These are phyloP conservation scores for Komagataea norvegica DNA, from an alignment of 1,139 yeast species.

Conservation along the genomic window DNA sequence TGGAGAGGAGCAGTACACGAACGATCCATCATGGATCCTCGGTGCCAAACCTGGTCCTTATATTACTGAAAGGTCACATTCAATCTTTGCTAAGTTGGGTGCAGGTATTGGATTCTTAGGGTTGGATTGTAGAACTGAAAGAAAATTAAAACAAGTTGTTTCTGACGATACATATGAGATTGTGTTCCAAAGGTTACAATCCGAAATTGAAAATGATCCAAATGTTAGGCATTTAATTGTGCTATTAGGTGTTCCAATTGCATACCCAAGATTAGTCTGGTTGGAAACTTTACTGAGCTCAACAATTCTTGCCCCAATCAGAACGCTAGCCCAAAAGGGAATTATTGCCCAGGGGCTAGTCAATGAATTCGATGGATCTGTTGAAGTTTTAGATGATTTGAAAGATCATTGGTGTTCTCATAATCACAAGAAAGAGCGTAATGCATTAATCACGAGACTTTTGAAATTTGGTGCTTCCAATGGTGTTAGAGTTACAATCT, in stretches of 20 bases:
- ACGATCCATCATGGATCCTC: conserved; percentile 57
- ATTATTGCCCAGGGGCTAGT: conserved; percentile 64
- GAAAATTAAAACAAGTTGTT: conserved; percentile 60
- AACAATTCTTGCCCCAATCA: conserved; percentile 56
- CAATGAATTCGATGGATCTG: conserved; percentile 86
- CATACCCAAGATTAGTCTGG: conserved; percentile 92
- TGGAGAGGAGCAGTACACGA: conserved; percentile 35
- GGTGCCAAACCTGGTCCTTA: conserved; percentile 56
- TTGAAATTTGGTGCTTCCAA: conserved; percentile 58
- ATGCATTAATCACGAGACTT: conserved; percentile 50
- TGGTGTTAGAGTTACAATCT: conserved; percentile 72
- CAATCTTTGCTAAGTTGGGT: conserved; percentile 71
- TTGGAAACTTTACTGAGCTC: conserved; percentile 70
- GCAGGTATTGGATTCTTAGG: conserved; percentile 68
- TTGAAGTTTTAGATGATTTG: conserved; percentile 86
- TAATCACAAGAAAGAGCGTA: conserved; percentile 77
- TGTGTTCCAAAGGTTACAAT: conserved; percentile 54
- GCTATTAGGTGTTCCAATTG: conserved; percentile 89
- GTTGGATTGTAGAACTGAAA: conserved; percentile 88
- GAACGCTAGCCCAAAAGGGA: conserved; percentile 65
- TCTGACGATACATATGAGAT: conserved; percentile 48
- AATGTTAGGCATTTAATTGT: conserved; percentile 71
- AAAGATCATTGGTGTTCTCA: conserved; percentile 96
- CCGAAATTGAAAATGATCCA: conserved; percentile 48
- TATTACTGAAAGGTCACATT: conserved; percentile 59